Evolutionary conservation across 257 asterid species (phyloP), one percentile per base, ranked within the genome.

Genomic region (Gynochthodes officinalis): DNA sequence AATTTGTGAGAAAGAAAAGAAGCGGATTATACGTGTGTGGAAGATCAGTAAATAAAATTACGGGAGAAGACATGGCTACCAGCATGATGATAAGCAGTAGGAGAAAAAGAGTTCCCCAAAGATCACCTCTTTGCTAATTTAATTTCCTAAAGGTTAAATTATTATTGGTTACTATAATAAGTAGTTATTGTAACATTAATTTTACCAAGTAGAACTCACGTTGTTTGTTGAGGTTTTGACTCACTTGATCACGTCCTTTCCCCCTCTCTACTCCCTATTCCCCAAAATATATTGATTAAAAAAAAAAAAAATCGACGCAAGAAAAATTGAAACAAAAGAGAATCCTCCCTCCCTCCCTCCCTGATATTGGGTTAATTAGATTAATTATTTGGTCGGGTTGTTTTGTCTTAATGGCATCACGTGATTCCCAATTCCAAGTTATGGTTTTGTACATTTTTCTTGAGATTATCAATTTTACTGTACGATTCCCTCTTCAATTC

Each of bases 71-170:
- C 76, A 89, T 88, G 88, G 90, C 90, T 53, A 89, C 88, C 46
- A 91, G 87, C 85, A 86, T 91, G 88, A 93, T 64, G 69, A 63
- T 63, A 50, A 44, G 68, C 16, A 63, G 88, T 80, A 86, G 98
- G 81, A 89, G 98, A 79, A 93, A 93, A 88, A 85, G 98, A 60
- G 90, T 88, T 70, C 98, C 98, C 50, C 98, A 83, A 78, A 91
- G 98, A 84, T 89, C 98, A 73, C 97, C 98, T 33, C 75, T 93
- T 80, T 93, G 97, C 82, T 93, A 89, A 87, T 57, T 64, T 50
- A 66, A n/a, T 67, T 66, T 32, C n/a, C n/a, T n/a, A n/a, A n/a
- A n/a, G n/a, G n/a, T n/a, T 67, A n/a, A 65, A 66, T 72, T 55
- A 28, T 68, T 30, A 2, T 25, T 27, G 21, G 12, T 57, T 21